A percentile compares a stretch with the other conserved stretches of the same genome.
These are phyloP conservation scores for Cavenderia fasciculata DNA, from an alignment of 78 protist genomes.

Conservation along the genomic window DNA sequence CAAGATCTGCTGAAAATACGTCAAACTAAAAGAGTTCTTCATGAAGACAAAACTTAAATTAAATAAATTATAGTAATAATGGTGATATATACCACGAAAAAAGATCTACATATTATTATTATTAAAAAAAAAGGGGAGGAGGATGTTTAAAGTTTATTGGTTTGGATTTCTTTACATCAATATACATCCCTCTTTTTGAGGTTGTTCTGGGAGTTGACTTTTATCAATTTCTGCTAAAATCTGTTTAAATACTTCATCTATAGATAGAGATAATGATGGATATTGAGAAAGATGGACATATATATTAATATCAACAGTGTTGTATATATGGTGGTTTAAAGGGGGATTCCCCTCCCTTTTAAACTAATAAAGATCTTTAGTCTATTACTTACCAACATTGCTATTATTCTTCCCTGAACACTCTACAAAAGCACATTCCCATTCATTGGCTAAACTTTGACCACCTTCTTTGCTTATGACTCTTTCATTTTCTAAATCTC, in stretches of 20 bases:
- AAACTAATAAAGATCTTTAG: no score
- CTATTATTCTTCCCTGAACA: conserved; percentile 83
- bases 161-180: conserved; percentile 39
- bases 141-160: not conserved
- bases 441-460: conserved; percentile 68
- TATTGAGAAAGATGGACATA: no score
- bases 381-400: conserved; percentile 31
- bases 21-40: not conserved
- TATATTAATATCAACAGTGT: no score
- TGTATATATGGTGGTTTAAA: not conserved
- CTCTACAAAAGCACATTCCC: conserved; percentile 86
- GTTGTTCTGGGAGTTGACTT: conserved; percentile 34
- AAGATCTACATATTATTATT: not conserved
- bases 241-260: conserved; percentile 64
- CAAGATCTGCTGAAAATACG: not conserved
- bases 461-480: conserved; percentile 76
- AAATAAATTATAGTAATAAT: not conserved
- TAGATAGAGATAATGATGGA: not conserved
- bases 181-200: conserved; percentile 52
- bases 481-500: conserved; percentile 80
- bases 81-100: not conserved
- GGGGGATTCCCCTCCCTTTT: not conserved
- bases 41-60: not conserved
- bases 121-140: not conserved
- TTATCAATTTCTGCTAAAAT: conserved; percentile 60